These are phyloP conservation scores for Globisporangium echinulatum DNA, from an alignment of 352 stramenopile species.

Conservation along the genomic window DNA sequence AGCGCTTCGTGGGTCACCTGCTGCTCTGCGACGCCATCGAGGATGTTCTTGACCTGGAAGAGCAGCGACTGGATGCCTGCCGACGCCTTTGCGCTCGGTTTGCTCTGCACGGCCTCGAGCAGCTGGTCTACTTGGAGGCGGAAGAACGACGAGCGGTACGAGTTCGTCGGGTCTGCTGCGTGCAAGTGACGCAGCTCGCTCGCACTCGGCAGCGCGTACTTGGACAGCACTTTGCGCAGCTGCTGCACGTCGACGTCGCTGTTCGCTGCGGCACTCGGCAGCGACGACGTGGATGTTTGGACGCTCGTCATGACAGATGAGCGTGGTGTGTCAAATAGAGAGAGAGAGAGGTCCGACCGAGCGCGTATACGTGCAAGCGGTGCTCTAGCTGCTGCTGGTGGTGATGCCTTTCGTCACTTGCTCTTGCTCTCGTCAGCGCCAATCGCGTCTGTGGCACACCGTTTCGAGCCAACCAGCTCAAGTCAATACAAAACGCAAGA, in stretches of 20 bases:
- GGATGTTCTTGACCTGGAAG: slow-evolving; percentile 74
- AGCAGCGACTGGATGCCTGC: slow-evolving; percentile 61
- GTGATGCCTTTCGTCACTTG: background rate
- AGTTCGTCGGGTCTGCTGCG: slow-evolving; percentile 62
- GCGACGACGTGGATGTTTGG: slow-evolving; percentile 3
- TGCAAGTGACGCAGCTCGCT: slow-evolving; percentile 78
- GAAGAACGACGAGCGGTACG: slow-evolving; percentile 81
- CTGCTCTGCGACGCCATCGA: slow-evolving; percentile 54
- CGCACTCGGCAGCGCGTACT: slow-evolving; percentile 87
- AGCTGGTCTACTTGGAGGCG: slow-evolving; percentile 84
- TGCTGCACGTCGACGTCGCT: slow-evolving; percentile 35
- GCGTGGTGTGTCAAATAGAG: background rate
- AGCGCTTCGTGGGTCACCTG: slow-evolving; percentile 74
- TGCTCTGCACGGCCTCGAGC: slow-evolving; percentile 57
- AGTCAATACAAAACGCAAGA: too few species aligned
- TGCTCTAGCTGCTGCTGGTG: background rate
- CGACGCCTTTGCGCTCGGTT: slow-evolving; percentile 37
- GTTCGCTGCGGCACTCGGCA: slow-evolving; percentile 4
- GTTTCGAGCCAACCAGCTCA: slow-evolving; percentile 10
- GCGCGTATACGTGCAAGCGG: background rate
- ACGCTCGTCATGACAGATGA: slow-evolving; percentile 9
- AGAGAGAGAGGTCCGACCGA: background rate
- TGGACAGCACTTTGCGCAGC: slow-evolving; percentile 71
- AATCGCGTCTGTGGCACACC: slow-evolving; percentile 4
- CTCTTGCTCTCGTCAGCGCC: background rate